A percentile compares a stretch with the other conserved stretches of the same genome.
These are phyloP conservation scores for Aureobasidium sp. DNA, from an alignment of 2,329 filamentous ascomycete species.

Conservation along the genomic window DNA sequence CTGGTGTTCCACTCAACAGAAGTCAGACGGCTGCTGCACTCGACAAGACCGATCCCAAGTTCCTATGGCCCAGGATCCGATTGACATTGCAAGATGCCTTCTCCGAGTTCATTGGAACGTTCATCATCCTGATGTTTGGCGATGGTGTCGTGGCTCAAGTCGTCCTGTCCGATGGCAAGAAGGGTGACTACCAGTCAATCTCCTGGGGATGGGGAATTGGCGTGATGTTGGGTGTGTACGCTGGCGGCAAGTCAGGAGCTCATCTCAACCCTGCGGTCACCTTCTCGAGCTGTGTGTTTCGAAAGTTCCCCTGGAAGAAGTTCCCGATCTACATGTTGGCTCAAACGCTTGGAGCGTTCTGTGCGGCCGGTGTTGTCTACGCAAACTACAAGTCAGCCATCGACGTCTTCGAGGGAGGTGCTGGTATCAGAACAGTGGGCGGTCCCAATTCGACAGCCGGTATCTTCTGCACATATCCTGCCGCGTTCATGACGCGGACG, in stretches of 20 bases:
- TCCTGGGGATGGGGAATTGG: conserved; percentile 44
- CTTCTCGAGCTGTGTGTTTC: conserved; percentile 60
- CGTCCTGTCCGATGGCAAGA: conserved; percentile 43
- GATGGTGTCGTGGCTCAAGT: conserved; percentile 66
- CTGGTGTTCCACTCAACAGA: conserved; percentile 24
- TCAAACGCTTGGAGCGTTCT: conserved; percentile 58
- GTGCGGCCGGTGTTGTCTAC: conserved; percentile 40
- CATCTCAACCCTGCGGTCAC: conserved; percentile 51
- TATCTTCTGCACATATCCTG: conserved; percentile 61
- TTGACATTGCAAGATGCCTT: conserved; percentile 49
- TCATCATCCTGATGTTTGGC: conserved; percentile 61
- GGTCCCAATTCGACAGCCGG: conserved; percentile 37
- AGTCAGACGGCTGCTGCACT: conserved; percentile 21
- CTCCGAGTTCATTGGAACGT: conserved; percentile 60
- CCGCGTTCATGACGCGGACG: conserved; percentile 40
- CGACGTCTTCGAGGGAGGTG: conserved; percentile 37
- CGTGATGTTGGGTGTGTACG: conserved; percentile 55
- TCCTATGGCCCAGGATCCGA: conserved; percentile 48
- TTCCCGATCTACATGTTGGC: conserved; percentile 60
- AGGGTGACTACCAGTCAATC: conserved; percentile 47
- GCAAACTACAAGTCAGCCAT: conserved; percentile 35
- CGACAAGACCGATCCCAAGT: conserved; percentile 24
- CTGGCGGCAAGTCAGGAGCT: conserved; percentile 26
- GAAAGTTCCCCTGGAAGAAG: conserved; percentile 55
- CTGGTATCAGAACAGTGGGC: conserved; percentile 49